Base-by-base conservation (phyloP, 305 asterid genomes). In the Fraxinus angustifolia region DNA sequence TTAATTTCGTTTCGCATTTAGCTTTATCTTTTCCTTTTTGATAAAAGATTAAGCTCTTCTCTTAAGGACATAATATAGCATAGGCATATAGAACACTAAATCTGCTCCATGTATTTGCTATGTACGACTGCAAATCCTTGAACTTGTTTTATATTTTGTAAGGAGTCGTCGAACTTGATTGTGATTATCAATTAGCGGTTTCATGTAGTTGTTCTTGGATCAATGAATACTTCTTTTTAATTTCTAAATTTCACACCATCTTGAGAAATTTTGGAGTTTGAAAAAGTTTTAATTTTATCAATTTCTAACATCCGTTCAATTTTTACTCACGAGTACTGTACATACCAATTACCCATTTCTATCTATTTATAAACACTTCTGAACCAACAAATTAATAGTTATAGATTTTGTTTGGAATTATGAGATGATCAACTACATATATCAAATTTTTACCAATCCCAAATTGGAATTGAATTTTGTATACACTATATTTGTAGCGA, bases 1-100 rank as follows among this genome's bases (percentile, higher is more conserved):
- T 74, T 38, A 36, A 8, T 74, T 74, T 38, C 36, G 1, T 19
- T 38, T 79, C 50, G n/a, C 7, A n/a, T 73, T 53, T 31, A 78
- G 82, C 83, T 26, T 62, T 80, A 80, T 78, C 75, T 84, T 81
- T 84, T 84, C 82, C 53, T 84, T 84, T 84, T 84, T 78, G 87
- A 84, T 84, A 84, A 78, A 78, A 74, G 71, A 58, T 65, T 12
- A 65, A 65, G 73, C 35, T 8, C 35, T 65, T 26, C 73, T 8
- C 35, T 11, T 28, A 28, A 28, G 73, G 28, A 28, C 36, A 67
- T 26, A 28, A 67, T 11, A 26, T 67, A 28, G 36, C 36, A 8
- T 28, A 67, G 17, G 33, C 11, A 26, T 28, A 12, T 0, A 6
- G 34, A 65, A 26, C 19, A 26, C 16, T 26, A 17, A 65, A 67